A percentile compares a stretch with the other conserved stretches of the same genome.
Conservation (phyloP, 2,329 filamentous ascomycete species). For the Rosellinia necatrix region DNA sequence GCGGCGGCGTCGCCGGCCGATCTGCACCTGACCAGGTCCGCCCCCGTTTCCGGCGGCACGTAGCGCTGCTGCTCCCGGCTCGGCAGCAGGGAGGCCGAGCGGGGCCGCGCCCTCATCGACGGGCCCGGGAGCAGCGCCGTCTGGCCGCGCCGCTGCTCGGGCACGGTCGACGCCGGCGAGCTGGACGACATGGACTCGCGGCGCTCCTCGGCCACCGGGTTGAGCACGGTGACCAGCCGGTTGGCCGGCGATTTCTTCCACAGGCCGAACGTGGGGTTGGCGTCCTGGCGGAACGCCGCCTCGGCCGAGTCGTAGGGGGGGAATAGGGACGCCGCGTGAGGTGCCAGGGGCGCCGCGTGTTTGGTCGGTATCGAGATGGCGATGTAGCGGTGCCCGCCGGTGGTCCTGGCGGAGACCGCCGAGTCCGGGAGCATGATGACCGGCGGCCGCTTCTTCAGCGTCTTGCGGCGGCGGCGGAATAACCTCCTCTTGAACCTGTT, state of each 20-base stretch:
- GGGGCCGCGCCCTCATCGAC: conserved; percentile 22
- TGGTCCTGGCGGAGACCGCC: conserved; percentile 59
- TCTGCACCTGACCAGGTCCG: conserved; percentile 1
- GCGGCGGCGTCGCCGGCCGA: conserved; percentile 2
- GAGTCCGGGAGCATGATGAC: conserved; percentile 56
- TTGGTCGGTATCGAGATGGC: conserved; percentile 64
- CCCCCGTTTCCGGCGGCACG: neutral
- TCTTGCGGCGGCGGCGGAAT: conserved; percentile 46
- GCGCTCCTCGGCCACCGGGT: conserved; percentile 44
- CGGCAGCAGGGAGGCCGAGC: conserved; percentile 25
- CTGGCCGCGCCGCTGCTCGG: conserved; percentile 15
- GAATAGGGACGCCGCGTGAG: conserved; percentile 33
- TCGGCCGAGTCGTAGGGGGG: conserved; percentile 28
- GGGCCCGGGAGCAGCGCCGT: conserved; percentile 19
- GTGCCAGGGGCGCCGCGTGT: conserved; percentile 51
- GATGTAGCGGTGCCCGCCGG: conserved; percentile 60
- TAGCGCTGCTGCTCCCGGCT: conserved; percentile 29
- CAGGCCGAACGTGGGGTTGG: conserved; percentile 26
- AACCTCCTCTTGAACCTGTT: conserved; percentile 49
- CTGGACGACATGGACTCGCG: conserved; percentile 39
- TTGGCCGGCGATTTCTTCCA: conserved; percentile 22
- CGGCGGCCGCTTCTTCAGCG: conserved; percentile 31
- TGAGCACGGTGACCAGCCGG: conserved; percentile 39
- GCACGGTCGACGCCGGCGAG: conserved; percentile 20
- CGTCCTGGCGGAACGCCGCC: conserved; percentile 25